Evolutionary conservation across 139 green algal genomes (phyloP).

Genomic region (Asterochloris erici): DNA sequence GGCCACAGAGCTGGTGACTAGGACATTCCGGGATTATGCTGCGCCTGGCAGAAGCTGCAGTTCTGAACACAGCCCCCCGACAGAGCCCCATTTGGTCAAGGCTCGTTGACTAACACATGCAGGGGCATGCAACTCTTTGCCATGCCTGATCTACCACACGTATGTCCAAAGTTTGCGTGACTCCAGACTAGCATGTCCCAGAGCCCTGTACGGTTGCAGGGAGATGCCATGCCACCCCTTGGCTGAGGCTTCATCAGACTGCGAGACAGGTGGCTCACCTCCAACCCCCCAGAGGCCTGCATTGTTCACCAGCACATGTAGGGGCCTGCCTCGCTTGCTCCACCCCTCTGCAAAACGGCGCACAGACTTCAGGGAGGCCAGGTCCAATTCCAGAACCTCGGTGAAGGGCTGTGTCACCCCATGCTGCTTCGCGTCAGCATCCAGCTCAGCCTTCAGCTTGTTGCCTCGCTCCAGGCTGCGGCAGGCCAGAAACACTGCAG

Average conservation of each 20-base stretch:
- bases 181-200: neutral
- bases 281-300: constrained; percentile 78
- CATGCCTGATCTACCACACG: neutral
- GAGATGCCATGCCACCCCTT: too few relatives aligned
- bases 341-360: constrained; percentile 60
- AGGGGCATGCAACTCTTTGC: neutral
- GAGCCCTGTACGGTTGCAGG: neutral
- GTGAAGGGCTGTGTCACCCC: neutral
- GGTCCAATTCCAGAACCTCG: constrained; percentile 70
- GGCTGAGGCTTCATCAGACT: neutral
- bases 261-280: constrained; percentile 27
- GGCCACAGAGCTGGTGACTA: too few relatives aligned
- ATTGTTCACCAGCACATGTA: constrained; percentile 90
- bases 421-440: constrained; percentile 20
- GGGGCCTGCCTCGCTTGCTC: constrained; percentile 36
- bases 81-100: too few relatives aligned
- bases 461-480: constrained; percentile 45
- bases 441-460: constrained; percentile 39
- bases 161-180: neutral
- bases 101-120: too few relatives aligned
- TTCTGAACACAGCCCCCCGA: too few relatives aligned
- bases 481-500: constrained; percentile 75
- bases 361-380: constrained; percentile 73
- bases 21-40: too few relatives aligned
- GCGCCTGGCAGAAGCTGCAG: too few relatives aligned